Percentiles rank a stretch among this genome's conserved stretches.
phyloP scores from a whole-genome alignment of 2,329 filamentous ascomycete species.

The Aureobasidium mangrovei region DNA sequence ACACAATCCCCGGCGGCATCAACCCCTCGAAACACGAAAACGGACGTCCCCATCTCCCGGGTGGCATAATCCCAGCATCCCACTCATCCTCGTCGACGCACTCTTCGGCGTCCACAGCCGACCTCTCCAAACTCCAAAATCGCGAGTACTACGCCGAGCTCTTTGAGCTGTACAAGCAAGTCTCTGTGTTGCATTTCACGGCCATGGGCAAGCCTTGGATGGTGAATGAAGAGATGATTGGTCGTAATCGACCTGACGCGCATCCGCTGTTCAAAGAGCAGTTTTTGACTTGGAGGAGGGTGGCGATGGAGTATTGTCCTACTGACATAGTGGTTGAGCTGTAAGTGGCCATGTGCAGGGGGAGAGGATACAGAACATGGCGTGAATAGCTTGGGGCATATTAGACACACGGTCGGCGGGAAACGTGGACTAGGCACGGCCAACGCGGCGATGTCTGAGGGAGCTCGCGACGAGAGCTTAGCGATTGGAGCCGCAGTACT shows the following conservation, averaged over 20 bases:
- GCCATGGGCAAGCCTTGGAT: slow-evolving; percentile 24
- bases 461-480: too few relatives aligned
- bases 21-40: too few relatives aligned
- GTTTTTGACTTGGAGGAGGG: slow-evolving; percentile 20
- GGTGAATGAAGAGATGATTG: slow-evolving; percentile 12
- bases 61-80: too few relatives aligned
- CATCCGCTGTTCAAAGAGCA: slow-evolving; percentile 23
- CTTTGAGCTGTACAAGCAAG: slow-evolving; percentile 18
- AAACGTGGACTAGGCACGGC: too few relatives aligned
- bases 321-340: neutral
- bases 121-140: neutral
- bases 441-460: too few relatives aligned
- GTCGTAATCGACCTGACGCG: slow-evolving; percentile 17
- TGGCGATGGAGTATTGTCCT: slow-evolving; percentile 16
- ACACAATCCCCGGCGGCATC: too few relatives aligned
- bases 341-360: neutral
- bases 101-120: neutral
- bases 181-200: slow-evolving; percentile 23
- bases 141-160: slow-evolving; percentile 19
- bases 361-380: too few relatives aligned
- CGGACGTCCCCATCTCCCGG: too few relatives aligned
- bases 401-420: too few relatives aligned
- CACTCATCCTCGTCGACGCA: too few relatives aligned
- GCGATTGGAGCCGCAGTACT: too few relatives aligned
- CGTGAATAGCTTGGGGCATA: too few relatives aligned